Evolutionary conservation across 2,329 filamentous ascomycete genomes (phyloP).

Genomic region (Setomelanomma holmii): DNA sequence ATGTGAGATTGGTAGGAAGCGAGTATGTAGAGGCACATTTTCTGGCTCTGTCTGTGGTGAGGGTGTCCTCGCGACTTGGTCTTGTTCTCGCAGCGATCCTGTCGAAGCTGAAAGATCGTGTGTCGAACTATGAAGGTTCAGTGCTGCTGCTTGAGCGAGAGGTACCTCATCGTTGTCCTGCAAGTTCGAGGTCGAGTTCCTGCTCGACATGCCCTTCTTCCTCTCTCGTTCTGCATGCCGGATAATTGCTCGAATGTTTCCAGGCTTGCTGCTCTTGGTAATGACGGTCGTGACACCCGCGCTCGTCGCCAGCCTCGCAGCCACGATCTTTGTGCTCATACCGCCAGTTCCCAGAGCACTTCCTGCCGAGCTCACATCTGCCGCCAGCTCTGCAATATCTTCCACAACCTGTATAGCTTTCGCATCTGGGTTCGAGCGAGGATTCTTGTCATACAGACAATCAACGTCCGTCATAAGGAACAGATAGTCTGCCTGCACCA

Average conservation of each 20-base stretch:
- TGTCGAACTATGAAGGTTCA: conserved; percentile 25
- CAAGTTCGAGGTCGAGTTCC: conserved; percentile 40
- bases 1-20: conserved; percentile 83
- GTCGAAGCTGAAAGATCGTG: conserved; percentile 32
- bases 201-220: conserved; percentile 39
- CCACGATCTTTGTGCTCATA: conserved; percentile 97
- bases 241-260: conserved; percentile 89
- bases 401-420: conserved; percentile 90
- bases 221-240: conserved; percentile 74
- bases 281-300: conserved; percentile 96
- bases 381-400: conserved; percentile 81
- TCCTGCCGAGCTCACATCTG: conserved; percentile 89
- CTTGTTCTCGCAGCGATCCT: conserved; percentile 41
- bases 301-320: conserved; percentile 88
- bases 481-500: conserved; percentile 95
- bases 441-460: conserved; percentile 96
- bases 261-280: conserved; percentile 89
- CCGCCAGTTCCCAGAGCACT: conserved; percentile 91
- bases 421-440: conserved; percentile 82
- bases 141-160: conserved; percentile 27
- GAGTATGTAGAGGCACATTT: conserved; percentile 76
- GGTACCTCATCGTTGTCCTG: conserved; percentile 35
- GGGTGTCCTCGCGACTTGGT: conserved; percentile 18
- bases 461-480: conserved; percentile 99
- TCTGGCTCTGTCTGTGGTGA: conserved; percentile 32